Conservation (phyloP, 2,329 filamentous ascomycete species). For the Zarea fungicola region DNA sequence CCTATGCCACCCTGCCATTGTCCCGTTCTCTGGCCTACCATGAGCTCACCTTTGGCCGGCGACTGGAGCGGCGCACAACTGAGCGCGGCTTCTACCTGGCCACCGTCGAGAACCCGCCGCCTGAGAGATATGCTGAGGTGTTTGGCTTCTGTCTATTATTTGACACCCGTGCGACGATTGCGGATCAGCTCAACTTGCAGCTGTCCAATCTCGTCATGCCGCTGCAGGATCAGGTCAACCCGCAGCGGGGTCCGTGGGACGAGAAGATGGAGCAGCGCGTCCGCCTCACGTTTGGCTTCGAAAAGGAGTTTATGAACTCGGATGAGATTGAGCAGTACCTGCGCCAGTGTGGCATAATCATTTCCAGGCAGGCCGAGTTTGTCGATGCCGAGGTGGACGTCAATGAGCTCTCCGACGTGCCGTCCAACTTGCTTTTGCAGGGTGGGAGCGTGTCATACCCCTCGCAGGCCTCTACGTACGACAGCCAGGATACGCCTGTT, state of each 20-base stretch:
- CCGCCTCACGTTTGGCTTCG: slow-evolving; percentile 54
- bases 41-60: slow-evolving; percentile 64
- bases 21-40: slow-evolving; percentile 55
- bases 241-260: slow-evolving; percentile 5
- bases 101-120: slow-evolving; percentile 41
- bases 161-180: slow-evolving; percentile 44
- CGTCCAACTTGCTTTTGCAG: not conserved
- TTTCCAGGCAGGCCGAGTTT: slow-evolving; percentile 56
- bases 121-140: slow-evolving; percentile 45
- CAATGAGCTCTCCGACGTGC: slow-evolving; percentile 29
- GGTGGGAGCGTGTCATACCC: not conserved
- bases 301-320: slow-evolving; percentile 71
- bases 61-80: slow-evolving; percentile 60
- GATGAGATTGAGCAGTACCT: slow-evolving; percentile 75
- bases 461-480: slow-evolving; percentile 6
- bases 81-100: slow-evolving; percentile 60
- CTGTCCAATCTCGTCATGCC: slow-evolving; percentile 24
- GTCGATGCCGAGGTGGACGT: slow-evolving; percentile 53
- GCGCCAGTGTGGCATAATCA: slow-evolving; percentile 54
- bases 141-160: slow-evolving; percentile 68
- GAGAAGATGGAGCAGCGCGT: slow-evolving; percentile 36
- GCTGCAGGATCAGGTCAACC: slow-evolving; percentile 6
- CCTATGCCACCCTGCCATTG: slow-evolving; percentile 31
- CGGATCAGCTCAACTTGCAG: slow-evolving; percentile 31
- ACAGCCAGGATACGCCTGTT: not conserved